phyloP scores from a whole-genome alignment of 2,329 filamentous ascomycete genomes.

The Orbilia brochopaga region DNA sequence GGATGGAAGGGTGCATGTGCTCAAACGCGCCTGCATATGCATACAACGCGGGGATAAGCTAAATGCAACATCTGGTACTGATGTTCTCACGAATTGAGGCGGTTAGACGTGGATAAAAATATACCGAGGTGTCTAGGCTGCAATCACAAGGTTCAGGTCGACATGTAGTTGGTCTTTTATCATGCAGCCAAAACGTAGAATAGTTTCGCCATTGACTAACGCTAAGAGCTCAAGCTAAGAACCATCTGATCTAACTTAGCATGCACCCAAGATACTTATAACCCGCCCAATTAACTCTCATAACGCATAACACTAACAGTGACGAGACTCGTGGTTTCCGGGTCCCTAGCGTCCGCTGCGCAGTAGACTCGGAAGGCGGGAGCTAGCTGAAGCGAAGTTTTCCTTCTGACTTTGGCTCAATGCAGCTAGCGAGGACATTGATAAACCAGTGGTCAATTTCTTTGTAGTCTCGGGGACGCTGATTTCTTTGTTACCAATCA shows the following conservation, averaged over 20 bases:
- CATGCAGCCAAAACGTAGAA: no score
- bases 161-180: no score
- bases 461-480: no score
- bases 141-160: no score
- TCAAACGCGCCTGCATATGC: neutral
- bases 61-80: neutral
- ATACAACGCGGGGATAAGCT: neutral
- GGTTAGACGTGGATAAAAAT: neutral
- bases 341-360: slow-evolving; percentile 1
- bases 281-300: no score
- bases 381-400: neutral
- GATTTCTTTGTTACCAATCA: neutral
- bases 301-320: neutral
- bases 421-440: neutral
- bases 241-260: no score
- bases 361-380: neutral
- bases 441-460: no score
- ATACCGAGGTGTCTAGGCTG: neutral
- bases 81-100: neutral
- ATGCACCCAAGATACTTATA: no score
- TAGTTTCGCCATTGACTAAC: no score
- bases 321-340: neutral
- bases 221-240: no score
- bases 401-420: neutral
- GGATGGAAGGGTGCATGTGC: no score